Percentiles rank a stretch among this genome's conserved stretches.
Conservation (phyloP, 2,329 filamentous ascomycete species). For the Monosporascus sp. region DNA sequence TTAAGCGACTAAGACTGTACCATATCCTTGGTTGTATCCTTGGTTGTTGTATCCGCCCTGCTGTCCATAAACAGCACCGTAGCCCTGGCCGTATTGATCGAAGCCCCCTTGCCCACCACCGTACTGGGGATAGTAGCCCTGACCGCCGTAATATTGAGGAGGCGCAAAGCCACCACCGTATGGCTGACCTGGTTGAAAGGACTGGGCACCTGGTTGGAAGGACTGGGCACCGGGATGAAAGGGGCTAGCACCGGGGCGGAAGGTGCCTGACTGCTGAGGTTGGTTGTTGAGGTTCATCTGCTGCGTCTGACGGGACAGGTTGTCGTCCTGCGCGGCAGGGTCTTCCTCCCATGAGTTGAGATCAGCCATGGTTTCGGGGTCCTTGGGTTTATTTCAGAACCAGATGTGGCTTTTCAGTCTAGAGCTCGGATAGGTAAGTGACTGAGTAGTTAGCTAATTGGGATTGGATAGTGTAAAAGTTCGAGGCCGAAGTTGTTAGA, state of each 20-base stretch:
- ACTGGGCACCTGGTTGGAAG: constrained; percentile 66
- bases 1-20: constrained; percentile 18
- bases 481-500: too few species aligned
- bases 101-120: constrained; percentile 34
- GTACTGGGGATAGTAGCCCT: constrained; percentile 52
- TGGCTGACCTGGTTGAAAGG: constrained; percentile 67
- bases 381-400: constrained; percentile 9
- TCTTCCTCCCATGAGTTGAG: constrained; percentile 96
- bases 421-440: too few species aligned
- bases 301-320: constrained; percentile 70
- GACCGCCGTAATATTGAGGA: constrained; percentile 46
- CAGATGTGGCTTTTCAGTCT: too few species aligned
- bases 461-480: too few species aligned
- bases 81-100: constrained; percentile 48
- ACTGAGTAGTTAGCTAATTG: too few species aligned
- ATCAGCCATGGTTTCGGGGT: constrained; percentile 63
- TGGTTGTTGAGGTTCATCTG: constrained; percentile 67
- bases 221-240: constrained; percentile 64
- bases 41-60: constrained; percentile 33
- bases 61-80: constrained; percentile 46
- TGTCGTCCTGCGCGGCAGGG: constrained; percentile 69
- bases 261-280: constrained; percentile 31
- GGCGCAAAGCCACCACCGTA: constrained; percentile 55
- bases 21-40: constrained; percentile 29
- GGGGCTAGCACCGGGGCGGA: constrained; percentile 41